Evolutionary conservation across 176 grass and related monocot species (phyloP), one percentile per base, ranked within the genome.

Genomic region (Musa schizocarpa): DNA sequence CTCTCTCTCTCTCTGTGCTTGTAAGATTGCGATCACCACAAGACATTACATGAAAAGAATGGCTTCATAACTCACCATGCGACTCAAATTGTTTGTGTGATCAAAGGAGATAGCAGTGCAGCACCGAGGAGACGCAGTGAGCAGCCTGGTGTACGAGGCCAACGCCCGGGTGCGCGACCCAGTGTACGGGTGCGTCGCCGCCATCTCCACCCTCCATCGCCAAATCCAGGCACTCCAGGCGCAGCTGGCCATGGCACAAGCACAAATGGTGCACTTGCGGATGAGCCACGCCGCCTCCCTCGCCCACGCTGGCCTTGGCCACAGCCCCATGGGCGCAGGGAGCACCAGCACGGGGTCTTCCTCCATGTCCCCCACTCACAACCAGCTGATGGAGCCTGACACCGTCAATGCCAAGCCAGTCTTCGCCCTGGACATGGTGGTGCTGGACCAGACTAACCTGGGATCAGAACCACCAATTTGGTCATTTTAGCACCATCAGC

Each of bases 71-170:
- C 34, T 43, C 34, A 43, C 34, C 34, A 5, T 34, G 29, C 29
- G 29, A 34, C 29, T 22, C 6, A 1, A 11, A 53, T 54, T 62
- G 17, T 25, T 73, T 29, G 54, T 69, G 20, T 22, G 25, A 63
- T 20, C 78, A 79, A 85, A 96, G 93, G 93, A 96, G 53, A 85
- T 96, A 52, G 89, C 89, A 10, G 78, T 59, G 62, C 85, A 90
- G 80, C 93, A 96, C 87, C 81, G 93, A 34, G 87, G 89, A 14
- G 93, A 96, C 78, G 87, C 89, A 50, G 93, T 96, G 82, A 96
- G 93, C 85, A 96, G 93, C 63, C 85, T 96, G 76, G 89, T 96
- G 56, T 96, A 96, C 83, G 93, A 96, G 81, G 93, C 93, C 6
- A 96, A 96, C 79, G 93, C 93, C 13, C 93, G 89, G 2, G 85